Conservation (phyloP, 2,329 filamentous ascomycete species). For the Lasiodiplodia gonubiensis region DNA sequence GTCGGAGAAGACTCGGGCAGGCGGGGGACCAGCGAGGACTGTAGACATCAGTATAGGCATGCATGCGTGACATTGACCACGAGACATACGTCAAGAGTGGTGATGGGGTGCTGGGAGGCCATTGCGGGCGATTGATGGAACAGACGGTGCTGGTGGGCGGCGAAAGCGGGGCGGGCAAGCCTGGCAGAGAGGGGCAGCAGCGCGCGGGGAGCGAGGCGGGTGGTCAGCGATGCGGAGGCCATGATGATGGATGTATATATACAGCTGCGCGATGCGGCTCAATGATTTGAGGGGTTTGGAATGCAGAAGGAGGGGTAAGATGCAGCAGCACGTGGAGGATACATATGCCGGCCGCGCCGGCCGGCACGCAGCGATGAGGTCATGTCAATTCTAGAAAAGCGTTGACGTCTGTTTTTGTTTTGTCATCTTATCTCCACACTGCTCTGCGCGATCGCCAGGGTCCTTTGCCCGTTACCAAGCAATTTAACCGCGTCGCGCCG, state of each 20-base stretch:
- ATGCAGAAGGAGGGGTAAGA: slow-evolving; percentile 15
- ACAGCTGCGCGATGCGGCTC: slow-evolving; percentile 9
- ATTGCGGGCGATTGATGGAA: slow-evolving; percentile 41
- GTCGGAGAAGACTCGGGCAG: slow-evolving; percentile 73
- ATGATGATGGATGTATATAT: slow-evolving; percentile 17
- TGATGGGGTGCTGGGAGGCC: slow-evolving; percentile 43
- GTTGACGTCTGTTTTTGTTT: slow-evolving; percentile 23
- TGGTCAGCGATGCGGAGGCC: slow-evolving; percentile 34
- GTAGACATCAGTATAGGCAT: slow-evolving; percentile 30
- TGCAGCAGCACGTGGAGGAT: background rate
- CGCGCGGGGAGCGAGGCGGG: slow-evolving; percentile 40
- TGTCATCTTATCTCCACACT: slow-evolving; percentile 26
- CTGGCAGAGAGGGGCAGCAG: slow-evolving; percentile 36
- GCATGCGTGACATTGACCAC: background rate
- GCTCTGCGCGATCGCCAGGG: slow-evolving; percentile 18
- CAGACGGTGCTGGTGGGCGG: slow-evolving; percentile 34
- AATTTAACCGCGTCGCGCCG: background rate
- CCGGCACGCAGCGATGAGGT: slow-evolving; percentile 15
- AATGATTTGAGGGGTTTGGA: background rate
- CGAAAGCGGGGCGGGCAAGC: slow-evolving; percentile 34
- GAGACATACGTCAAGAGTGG: slow-evolving; percentile 43
- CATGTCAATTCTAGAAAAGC: slow-evolving; percentile 9
- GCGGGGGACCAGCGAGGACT: slow-evolving; percentile 70
- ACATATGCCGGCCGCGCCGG: background rate
- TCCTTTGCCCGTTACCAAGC: slow-evolving; percentile 7